These are phyloP conservation scores for Clavariopsis aquatica DNA, from an alignment of 495 filamentous ascomycete species.

Conservation along the genomic window DNA sequence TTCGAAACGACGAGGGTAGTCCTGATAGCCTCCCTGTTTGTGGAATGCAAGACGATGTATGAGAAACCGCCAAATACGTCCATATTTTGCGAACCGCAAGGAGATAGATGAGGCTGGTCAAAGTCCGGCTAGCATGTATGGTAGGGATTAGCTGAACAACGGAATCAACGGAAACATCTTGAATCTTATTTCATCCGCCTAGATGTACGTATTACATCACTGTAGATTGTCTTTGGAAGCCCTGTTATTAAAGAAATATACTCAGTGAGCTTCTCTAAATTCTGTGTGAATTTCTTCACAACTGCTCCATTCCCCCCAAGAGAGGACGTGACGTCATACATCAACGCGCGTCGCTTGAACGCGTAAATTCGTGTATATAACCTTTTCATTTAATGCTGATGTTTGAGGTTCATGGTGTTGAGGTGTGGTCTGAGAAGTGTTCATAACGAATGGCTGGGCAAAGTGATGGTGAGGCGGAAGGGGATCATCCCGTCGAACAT, in stretches of 20 bases:
- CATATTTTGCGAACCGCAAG: too few species aligned
- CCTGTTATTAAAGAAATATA: too few species aligned
- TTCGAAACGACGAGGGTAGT: conserved; percentile 37
- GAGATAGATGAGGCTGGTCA: too few species aligned
- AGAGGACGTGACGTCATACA: background rate
- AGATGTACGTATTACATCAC: background rate
- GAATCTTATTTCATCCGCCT: background rate
- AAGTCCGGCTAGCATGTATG: too few species aligned
- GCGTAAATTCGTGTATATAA: background rate
- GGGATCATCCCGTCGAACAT: conserved; percentile 1
- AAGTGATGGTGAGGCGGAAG: conserved; percentile 8
- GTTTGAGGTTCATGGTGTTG: background rate
- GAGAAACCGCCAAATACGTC: too few species aligned
- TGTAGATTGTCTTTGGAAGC: too few species aligned
- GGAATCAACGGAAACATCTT: too few species aligned
- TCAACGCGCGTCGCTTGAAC: background rate
- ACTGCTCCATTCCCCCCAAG: too few species aligned
- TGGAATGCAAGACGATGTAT: conserved; percentile 3
- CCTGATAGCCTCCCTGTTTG: conserved; percentile 17
- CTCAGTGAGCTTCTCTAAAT: too few species aligned
- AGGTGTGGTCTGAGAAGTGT: background rate
- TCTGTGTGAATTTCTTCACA: too few species aligned
- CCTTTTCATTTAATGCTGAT: background rate
- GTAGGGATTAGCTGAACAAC: too few species aligned
- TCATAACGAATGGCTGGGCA: background rate